Percentiles rank a stretch among this genome's conserved stretches.
Conservation (phyloP, 441 rosid genomes). For the Pelargonium citronellum region DNA sequence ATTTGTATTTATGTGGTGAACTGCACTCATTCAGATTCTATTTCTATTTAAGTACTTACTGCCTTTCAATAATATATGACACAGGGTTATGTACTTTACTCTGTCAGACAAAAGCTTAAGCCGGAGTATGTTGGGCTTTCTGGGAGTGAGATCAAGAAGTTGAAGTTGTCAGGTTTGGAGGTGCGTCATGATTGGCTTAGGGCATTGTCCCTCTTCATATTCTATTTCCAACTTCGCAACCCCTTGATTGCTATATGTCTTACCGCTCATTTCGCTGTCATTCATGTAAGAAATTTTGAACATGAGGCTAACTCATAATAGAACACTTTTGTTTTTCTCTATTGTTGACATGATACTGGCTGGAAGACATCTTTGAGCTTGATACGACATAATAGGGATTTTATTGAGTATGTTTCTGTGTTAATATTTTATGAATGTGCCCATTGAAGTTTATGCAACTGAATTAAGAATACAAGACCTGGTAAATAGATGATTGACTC, state of each 20-base stretch:
- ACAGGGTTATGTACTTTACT: constrained; percentile 83
- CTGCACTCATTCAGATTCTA: constrained; percentile 4
- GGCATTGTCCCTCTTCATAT: constrained; percentile 14
- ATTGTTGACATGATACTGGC: background rate
- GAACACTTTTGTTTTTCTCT: background rate
- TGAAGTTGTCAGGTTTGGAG: constrained; percentile 79
- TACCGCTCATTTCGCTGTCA: background rate
- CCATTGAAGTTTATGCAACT: background rate
- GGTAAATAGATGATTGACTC: background rate
- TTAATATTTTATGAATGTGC: background rate
- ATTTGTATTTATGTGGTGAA: background rate
- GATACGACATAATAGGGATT: background rate
- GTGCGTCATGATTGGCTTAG: constrained; percentile 33
- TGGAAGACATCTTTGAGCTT: background rate
- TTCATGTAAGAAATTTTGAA: background rate
- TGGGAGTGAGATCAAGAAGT: constrained; percentile 56
- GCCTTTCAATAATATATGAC: constrained; percentile 18
- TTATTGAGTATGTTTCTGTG: background rate
- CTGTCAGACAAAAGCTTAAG: constrained; percentile 67
- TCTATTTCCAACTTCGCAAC: background rate
- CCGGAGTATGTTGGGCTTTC: constrained; percentile 66
- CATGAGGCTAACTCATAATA: background rate
- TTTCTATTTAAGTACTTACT: background rate
- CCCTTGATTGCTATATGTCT: constrained; percentile 7
- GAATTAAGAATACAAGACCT: background rate